Base-by-base conservation (phyloP, 1,284 basidiomycete genomes). In the Somion occarium region DNA sequence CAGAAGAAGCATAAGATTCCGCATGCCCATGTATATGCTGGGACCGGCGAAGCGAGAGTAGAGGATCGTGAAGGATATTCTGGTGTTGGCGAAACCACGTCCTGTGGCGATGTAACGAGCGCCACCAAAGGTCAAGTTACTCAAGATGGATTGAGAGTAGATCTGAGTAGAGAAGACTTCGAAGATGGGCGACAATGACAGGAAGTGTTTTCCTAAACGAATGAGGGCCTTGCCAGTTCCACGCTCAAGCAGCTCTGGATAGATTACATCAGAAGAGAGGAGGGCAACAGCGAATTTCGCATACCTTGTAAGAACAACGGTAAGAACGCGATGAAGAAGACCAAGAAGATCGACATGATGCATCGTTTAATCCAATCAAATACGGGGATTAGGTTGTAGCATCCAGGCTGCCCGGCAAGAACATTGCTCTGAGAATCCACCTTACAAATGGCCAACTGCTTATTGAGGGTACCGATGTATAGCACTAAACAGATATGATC, bases 21-120 rank as follows among this genome's bases (percentile, higher is more conserved):
- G 81, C 84, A 97, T 91, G 60, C 94, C 94, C 78, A 97, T 85
- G 74, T 98, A 98, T 69, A 98, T 96, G 61, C 91, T 94, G 12
- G 94, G 95, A n/a, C 95, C 95, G 44, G 94, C 93, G 72, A 98
- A 98, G 57, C 94, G 89, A 42, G 95, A 97, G 73, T 96, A 98
- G 20, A 98, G 80, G 61, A 96, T 96, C 63, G 85, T 87, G 78
- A 98, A 98, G 27, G 86, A 92, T 58, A 96, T 91, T 45, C 94
- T 86, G 26, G 91, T 93, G 3, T 95, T 98, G 18, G 95, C 95
- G 67, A 98, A 98, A 54, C 94, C 94, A 77, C 94, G 91, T 54
- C 94, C 94, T 26, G 94, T 98, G 34, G 95, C 95, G 59, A 98
- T 98, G 67, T 98, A 98, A 56, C 94, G 88, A 50, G 94, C 94